Evolutionary conservation across 2,329 filamentous ascomycete genomes (phyloP), one percentile per base, ranked within the genome.

Genomic region (Karstenula rhodostoma): DNA sequence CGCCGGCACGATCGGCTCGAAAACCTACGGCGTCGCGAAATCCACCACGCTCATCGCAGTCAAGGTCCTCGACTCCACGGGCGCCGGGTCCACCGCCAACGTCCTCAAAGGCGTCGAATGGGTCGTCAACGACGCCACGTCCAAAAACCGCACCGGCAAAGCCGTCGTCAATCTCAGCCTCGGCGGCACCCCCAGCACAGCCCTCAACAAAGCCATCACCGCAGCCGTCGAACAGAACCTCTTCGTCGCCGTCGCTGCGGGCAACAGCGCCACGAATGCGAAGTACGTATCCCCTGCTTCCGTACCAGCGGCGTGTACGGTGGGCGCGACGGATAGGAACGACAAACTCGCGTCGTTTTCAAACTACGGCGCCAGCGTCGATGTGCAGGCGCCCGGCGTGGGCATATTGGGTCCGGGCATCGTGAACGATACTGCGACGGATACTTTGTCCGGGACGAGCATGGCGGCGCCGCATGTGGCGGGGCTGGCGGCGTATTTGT

Each of bases 291-390:
- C 96, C 40, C 95, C 95, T 61, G 95, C 95, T 74, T 92, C 94
- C 66, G 93, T 95, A 71, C 85, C 88, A 73, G 92, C 95, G 76
- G 94, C 95, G 68, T 88, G 99, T 78, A 99, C 95, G 59, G 95
- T 99, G 66, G 95, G 94, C 81, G 95, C 95, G 69, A 96, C 93
- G 48, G 95, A 92, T 71, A 88, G 98, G 62, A 88, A 90, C 75
- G 96, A 99, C 78, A 92, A 93, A 85, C 94, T 95, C 82, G 95
- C 95, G 67, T 99, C 98, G 88, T 99, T 99, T 89, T 99, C 95
- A 88, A 99, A 99, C 91, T 98, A 89, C 81, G 95, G 95, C 81
- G 94, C 94, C 87, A 99, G 95, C 87, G 97, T 94, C 79, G 95
- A 99, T 82, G 97, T 99, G 86, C 99, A 98, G 75, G 96, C 94